These are phyloP conservation scores for Sporothrix phasma DNA, from an alignment of 2,329 filamentous ascomycete genomes.

Conservation along the genomic window DNA sequence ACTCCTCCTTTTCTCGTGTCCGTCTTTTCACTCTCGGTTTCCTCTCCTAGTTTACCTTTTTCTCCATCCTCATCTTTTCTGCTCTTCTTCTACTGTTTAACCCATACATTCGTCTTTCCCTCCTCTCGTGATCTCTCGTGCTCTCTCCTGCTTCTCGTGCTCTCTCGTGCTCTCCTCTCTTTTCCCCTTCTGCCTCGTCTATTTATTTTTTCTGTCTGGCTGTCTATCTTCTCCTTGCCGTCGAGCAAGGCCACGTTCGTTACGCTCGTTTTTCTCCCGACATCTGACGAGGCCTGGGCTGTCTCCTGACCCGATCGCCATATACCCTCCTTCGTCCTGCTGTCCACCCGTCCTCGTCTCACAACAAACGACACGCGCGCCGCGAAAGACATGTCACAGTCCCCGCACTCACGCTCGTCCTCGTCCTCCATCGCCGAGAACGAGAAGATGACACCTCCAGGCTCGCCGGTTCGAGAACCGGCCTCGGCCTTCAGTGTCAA, in stretches of 20 bases:
- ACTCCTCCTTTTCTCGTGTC: slow-evolving; percentile 1
- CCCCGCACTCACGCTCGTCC: slow-evolving; percentile 14
- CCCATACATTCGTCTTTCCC: not conserved
- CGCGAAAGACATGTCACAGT: slow-evolving; percentile 17
- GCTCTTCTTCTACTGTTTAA: not conserved
- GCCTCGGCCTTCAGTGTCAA: slow-evolving; percentile 11
- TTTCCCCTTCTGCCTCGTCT: not conserved
- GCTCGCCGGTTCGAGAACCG: slow-evolving; percentile 11
- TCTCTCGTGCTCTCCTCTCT: not conserved
- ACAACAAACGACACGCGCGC: not conserved
- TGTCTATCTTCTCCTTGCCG: not conserved
- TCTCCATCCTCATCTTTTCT: not conserved
- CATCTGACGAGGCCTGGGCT: not conserved
- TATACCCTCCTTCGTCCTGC: too few species aligned
- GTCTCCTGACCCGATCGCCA: not conserved
- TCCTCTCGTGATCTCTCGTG: too few species aligned
- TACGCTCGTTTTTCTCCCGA: not conserved
- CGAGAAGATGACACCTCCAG: slow-evolving; percentile 15
- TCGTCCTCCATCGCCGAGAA: slow-evolving; percentile 17
- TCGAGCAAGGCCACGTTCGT: slow-evolving; percentile 2
- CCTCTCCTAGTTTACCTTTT: not conserved
- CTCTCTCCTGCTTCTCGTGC: too few species aligned
- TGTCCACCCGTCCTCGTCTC: not conserved
- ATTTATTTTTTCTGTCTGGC: not conserved
- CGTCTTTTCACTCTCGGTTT: slow-evolving; percentile 1